A percentile compares a stretch with the other conserved stretches of the same genome.
Conservation (phyloP, 768 basidiomycete species). For the Coprinopsis sp. region DNA sequence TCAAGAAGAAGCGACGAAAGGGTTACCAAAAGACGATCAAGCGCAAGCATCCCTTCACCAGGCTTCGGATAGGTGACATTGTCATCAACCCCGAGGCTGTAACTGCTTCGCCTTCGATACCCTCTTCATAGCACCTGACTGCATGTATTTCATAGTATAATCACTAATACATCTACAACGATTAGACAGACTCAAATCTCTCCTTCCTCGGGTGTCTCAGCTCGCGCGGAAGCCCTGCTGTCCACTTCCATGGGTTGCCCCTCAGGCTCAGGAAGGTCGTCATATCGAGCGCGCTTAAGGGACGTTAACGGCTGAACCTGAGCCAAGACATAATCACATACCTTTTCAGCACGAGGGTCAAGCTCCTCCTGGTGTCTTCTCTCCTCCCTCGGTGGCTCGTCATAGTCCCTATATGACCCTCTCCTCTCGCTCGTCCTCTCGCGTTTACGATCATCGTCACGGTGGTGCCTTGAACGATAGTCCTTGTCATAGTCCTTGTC, state of each 20-base stretch:
- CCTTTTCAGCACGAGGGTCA: conserved; percentile 66
- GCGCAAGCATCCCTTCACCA: conserved; percentile 94
- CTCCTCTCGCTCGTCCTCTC: conserved; percentile 45
- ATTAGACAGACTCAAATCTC: conserved; percentile 55
- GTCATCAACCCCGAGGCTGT: conserved; percentile 29
- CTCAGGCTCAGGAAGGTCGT: conserved; percentile 29
- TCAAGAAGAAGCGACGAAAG: conserved; percentile 98
- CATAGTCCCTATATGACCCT: conserved; percentile 43
- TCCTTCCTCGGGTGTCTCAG: conserved; percentile 83
- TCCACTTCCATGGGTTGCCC: conserved; percentile 40
- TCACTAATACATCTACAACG: conserved; percentile 11
- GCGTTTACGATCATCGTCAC: conserved; percentile 44
- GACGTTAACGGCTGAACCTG: conserved; percentile 12
- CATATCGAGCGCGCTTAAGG: conserved; percentile 50
- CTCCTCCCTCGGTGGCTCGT: conserved; percentile 40
- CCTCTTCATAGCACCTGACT: conserved; percentile 21
- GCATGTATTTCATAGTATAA: conserved; percentile 15
- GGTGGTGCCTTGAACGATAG: conserved; percentile 43
- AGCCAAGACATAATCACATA: conserved; percentile 19
- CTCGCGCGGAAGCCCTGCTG: conserved; percentile 45
- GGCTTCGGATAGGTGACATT: conserved; percentile 87
- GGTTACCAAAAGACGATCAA: conserved; percentile 92
- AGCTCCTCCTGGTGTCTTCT: conserved; percentile 40
- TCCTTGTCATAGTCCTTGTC: conserved; percentile 38
- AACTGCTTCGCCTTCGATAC: conserved; percentile 10